phyloP scores from a whole-genome alignment of 345 rosid genomes.

The Hibiscus mutabilis region DNA sequence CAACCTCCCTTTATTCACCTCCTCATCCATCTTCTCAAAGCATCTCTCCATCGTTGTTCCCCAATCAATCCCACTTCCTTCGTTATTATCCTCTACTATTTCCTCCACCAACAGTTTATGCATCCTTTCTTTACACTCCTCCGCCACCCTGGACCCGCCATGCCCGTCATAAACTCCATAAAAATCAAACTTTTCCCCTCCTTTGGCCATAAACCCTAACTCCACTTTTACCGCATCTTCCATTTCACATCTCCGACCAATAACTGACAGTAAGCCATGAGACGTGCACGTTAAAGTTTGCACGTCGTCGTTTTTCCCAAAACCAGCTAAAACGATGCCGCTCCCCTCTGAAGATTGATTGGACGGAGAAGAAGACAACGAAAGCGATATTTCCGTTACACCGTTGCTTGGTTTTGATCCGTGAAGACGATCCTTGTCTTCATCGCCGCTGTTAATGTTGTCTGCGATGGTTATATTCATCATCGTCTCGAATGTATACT shows the following conservation, averaged over 20 bases:
- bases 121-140: slow-evolving; percentile 49
- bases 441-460: not conserved
- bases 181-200: slow-evolving; percentile 33
- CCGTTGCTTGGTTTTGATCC: slow-evolving; percentile 3
- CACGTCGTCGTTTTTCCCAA: not conserved
- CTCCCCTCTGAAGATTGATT: slow-evolving; percentile 9
- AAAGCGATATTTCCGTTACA: slow-evolving; percentile 22
- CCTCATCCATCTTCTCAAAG: slow-evolving; percentile 46
- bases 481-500: slow-evolving; percentile 21
- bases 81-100: slow-evolving; percentile 16
- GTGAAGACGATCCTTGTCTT: not conserved
- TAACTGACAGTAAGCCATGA: slow-evolving; percentile 45
- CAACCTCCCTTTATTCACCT: slow-evolving; percentile 22
- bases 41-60: slow-evolving; percentile 41
- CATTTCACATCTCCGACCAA: slow-evolving; percentile 65
- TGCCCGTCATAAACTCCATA: slow-evolving; percentile 69
- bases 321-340: slow-evolving; percentile 19
- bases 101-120: slow-evolving; percentile 39
- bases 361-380: slow-evolving; percentile 20
- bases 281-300: slow-evolving; percentile 10
- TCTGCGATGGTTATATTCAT: slow-evolving; percentile 11
- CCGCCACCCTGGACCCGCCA: slow-evolving; percentile 61
- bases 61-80: slow-evolving; percentile 33
- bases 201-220: slow-evolving; percentile 28
- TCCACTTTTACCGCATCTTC: slow-evolving; percentile 57